phyloP scores from a whole-genome alignment of 2,329 filamentous ascomycete species.

The Dactylellina leptospora region DNA sequence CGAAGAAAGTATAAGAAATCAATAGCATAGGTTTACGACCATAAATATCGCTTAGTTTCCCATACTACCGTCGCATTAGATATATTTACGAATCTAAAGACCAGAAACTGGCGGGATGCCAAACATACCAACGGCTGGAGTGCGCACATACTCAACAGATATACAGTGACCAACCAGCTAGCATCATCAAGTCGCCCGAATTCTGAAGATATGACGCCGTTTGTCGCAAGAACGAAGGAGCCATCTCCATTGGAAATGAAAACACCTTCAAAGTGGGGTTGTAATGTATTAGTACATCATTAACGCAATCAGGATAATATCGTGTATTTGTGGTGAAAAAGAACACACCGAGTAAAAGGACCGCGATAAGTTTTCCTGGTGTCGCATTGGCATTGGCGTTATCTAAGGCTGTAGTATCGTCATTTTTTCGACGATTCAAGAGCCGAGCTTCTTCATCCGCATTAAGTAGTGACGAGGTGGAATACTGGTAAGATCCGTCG shows the following conservation, averaged over 20 bases:
- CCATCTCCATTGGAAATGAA: slow-evolving; percentile 73
- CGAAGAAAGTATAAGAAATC: slow-evolving; percentile 65
- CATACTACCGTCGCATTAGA: slow-evolving; percentile 60
- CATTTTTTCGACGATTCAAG: slow-evolving; percentile 8
- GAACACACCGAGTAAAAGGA: slow-evolving; percentile 36
- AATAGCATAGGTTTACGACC: slow-evolving; percentile 66
- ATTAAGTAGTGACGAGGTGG: slow-evolving; percentile 22
- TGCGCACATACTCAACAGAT: slow-evolving; percentile 65
- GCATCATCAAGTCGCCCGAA: slow-evolving; percentile 68
- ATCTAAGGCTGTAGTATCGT: background rate
- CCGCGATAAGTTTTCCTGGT: slow-evolving; percentile 33
- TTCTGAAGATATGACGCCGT: slow-evolving; percentile 70
- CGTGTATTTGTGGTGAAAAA: background rate
- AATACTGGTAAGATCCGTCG: slow-evolving; percentile 27
- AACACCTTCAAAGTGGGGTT: slow-evolving; percentile 64
- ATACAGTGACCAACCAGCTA: slow-evolving; percentile 68
- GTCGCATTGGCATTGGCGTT: background rate
- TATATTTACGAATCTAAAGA: background rate
- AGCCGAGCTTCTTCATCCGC: slow-evolving; percentile 34
- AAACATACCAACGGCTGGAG: slow-evolving; percentile 65
- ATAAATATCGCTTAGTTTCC: slow-evolving; percentile 69
- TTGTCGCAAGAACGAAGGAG: slow-evolving; percentile 73
- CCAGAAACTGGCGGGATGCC: background rate
- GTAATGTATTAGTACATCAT: too few species aligned
- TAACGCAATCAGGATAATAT: background rate